Conservation (phyloP, 371 early-diverging fungal genomes). For the Rhizomucor miehei region DNA sequence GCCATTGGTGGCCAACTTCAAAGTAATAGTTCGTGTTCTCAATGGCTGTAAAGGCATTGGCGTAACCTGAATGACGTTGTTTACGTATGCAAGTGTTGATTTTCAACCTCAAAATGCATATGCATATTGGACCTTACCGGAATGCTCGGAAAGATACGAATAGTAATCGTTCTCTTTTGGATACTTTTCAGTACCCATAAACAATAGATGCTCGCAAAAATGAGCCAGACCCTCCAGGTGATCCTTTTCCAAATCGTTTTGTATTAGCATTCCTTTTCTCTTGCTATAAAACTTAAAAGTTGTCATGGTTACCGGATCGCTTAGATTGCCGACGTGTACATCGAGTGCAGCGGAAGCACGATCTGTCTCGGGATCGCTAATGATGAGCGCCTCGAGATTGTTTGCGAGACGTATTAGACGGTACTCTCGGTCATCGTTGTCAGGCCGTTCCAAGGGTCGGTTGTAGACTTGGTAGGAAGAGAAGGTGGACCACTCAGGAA, state of each 20-base stretch:
- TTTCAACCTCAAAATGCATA: not conserved
- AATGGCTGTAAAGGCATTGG: constrained; percentile 92
- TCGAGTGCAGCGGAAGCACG: constrained; percentile 86
- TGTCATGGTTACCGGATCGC: constrained; percentile 52
- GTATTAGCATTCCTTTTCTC: too few relatives aligned
- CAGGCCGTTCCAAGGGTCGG: constrained; percentile 42
- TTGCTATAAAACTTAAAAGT: too few relatives aligned
- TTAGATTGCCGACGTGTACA: constrained; percentile 86
- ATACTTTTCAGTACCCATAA: constrained; percentile 85
- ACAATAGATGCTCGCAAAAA: constrained; percentile 97
- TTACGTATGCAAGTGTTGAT: too few relatives aligned
- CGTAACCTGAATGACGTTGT: constrained; percentile 45
- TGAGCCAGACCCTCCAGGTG: constrained; percentile 93
- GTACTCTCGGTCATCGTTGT: constrained; percentile 76
- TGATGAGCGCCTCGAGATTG: constrained; percentile 70
- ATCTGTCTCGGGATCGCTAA: constrained; percentile 78
- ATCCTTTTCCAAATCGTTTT: constrained; percentile 21
- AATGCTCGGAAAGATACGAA: constrained; percentile 80
- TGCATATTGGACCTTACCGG: constrained; percentile 50
- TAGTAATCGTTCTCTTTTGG: constrained; percentile 92
- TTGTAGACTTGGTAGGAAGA: constrained; percentile 14
- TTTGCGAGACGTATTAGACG: constrained; percentile 72
- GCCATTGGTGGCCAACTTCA: constrained; percentile 78
- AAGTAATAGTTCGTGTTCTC: constrained; percentile 95
- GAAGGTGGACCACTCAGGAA: constrained; percentile 13